Conservation (phyloP, 106 monocot species). For the Allium fistulosum region DNA sequence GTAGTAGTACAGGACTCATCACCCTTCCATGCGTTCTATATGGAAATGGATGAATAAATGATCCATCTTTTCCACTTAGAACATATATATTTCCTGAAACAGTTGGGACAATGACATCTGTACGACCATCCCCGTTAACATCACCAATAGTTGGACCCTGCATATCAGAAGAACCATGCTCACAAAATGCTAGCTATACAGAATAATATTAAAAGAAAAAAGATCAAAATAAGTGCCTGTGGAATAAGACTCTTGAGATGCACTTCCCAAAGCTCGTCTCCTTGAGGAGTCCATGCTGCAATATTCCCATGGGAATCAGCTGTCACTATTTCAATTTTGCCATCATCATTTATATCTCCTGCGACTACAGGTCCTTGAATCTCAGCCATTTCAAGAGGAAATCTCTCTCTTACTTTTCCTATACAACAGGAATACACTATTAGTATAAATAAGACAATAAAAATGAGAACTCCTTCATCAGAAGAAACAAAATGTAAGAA, state of each 20-base stretch:
- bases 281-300: conserved; percentile 88
- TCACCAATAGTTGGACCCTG: conserved; percentile 96
- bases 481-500: no score
- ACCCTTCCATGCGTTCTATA: conserved; percentile 83
- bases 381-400: conserved; percentile 98
- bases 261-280: conserved; percentile 91
- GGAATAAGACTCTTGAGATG: conserved; percentile 97
- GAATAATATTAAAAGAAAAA: neutral
- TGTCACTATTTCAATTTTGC: conserved; percentile 94
- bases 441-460: neutral
- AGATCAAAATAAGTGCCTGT: conserved; percentile 43
- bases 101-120: conserved; percentile 86
- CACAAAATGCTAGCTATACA: neutral
- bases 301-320: conserved; percentile 92
- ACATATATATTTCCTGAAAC: conserved; percentile 95
- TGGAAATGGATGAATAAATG: conserved; percentile 71
- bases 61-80: conserved; percentile 89
- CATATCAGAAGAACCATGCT: conserved; percentile 4
- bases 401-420: conserved; percentile 78
- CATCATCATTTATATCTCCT: conserved; percentile 98
- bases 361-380: conserved; percentile 82
- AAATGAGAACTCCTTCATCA: no score
- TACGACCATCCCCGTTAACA: conserved; percentile 89
- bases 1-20: conserved; percentile 81
- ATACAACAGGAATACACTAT: conserved; percentile 5